Base-by-base conservation (phyloP, 352 stramenopile genomes). In the Elongisporangium anandrum region DNA sequence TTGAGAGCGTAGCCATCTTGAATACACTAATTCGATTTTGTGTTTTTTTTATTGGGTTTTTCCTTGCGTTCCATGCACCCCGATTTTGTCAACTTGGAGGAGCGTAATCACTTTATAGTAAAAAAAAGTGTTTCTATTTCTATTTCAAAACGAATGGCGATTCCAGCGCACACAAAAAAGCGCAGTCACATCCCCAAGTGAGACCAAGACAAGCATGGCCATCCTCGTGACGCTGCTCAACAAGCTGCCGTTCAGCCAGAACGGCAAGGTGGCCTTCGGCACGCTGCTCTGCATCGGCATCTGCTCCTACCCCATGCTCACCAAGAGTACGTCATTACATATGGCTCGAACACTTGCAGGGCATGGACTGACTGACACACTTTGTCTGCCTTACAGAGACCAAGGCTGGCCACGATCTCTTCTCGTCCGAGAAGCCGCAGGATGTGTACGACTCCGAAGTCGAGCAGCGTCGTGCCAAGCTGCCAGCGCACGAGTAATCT, bases 391-490 rank as follows among this genome's bases (percentile, higher is more conserved):
- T 29, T 56, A 38, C 56, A 92, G 81, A 90, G 61, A 88, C 80
- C 61, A 90, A 90, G 64, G 70, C 83, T 29, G 83, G 83, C 48
- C 83, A 93, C 80, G 85, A 93, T 56, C 75, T 92, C 45, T 93
- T 93, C 61, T 94, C 85, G 45, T 90, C 82, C 45, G 85, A 94
- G 63, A 84, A 86, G 70, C 85, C 85, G 39, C 83, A 92, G 63
- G 83, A 81, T 7, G 79, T 94, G 23, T 78, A 87, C 64, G 79
- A 94, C 50, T 70, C 75, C 54, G 83, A 94, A 63, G 52, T 82
- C 41, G 56, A 92, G 60, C 72, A 77, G 20, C 81, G 83, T 54
- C 79, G 83, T 50, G 83, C 84, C 45, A 76, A 88, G 73, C 75
- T 92, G 20, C 24, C 24, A 34, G 3, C 24, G 24, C 24, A 34